Conservation (phyloP, 2,329 filamentous ascomycete species). For the Nemania sp. region DNA sequence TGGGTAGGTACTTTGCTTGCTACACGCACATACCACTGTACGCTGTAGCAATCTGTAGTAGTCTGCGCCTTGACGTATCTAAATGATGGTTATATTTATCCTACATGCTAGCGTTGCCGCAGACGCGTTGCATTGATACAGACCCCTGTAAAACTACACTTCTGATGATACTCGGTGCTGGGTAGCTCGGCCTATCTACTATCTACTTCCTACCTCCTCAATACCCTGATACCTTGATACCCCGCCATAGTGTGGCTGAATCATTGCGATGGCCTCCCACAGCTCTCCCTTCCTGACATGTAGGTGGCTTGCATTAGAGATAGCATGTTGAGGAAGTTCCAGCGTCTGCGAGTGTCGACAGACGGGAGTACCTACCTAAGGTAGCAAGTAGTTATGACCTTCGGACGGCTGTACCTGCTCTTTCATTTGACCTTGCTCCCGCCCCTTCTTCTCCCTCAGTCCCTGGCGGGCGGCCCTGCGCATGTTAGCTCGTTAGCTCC, state of each 20-base stretch:
- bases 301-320: too few species aligned
- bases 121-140: slow-evolving; percentile 1
- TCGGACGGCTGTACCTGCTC: not conserved
- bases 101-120: not conserved
- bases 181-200: not conserved
- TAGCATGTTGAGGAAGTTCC: too few species aligned
- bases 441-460: too few species aligned
- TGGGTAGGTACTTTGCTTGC: not conserved
- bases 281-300: too few species aligned
- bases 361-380: not conserved
- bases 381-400: not conserved
- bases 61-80: not conserved
- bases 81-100: not conserved
- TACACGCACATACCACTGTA: not conserved
- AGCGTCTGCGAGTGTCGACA: too few species aligned
- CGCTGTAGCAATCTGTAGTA: not conserved
- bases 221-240: too few species aligned
- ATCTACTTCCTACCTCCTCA: too few species aligned
- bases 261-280: too few species aligned
- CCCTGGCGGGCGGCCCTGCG: too few species aligned
- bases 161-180: not conserved
- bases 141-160: not conserved
- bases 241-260: too few species aligned
- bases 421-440: not conserved
- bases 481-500: too few species aligned